Evolutionary conservation across 192 early-diverging fungal genomes (phyloP).

Genomic region (Entomortierella lignicola): DNA sequence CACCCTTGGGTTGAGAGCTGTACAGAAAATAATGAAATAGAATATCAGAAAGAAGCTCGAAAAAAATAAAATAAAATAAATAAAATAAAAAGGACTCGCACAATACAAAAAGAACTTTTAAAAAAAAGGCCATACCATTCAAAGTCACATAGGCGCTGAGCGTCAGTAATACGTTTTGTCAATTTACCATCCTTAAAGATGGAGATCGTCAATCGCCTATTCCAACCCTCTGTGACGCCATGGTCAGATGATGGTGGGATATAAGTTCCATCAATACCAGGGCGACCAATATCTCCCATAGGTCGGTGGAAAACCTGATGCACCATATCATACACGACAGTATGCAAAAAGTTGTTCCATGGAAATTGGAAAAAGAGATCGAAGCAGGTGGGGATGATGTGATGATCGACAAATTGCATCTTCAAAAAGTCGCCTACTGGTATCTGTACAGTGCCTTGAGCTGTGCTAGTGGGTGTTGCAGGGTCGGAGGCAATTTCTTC

Average conservation of each 20-base stretch:
- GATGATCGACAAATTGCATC: slow-evolving; percentile 72
- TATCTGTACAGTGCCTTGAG: slow-evolving; percentile 44
- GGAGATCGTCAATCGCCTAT: slow-evolving; percentile 57
- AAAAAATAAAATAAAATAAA: too few relatives aligned
- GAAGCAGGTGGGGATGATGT: slow-evolving; percentile 71
- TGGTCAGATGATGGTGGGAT: slow-evolving; percentile 37
- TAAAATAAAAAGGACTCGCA: too few relatives aligned
- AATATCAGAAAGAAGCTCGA: too few relatives aligned
- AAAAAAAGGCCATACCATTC: slow-evolving; percentile 73
- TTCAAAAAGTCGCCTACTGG: slow-evolving; percentile 83
- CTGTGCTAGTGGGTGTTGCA: not conserved
- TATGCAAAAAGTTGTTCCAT: slow-evolving; percentile 99
- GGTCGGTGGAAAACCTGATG: slow-evolving; percentile 97
- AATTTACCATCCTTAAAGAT: slow-evolving; percentile 90
- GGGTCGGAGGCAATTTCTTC: slow-evolving; percentile 51
- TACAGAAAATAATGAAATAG: not conserved
- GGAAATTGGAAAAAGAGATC: slow-evolving; percentile 93
- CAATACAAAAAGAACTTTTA: not conserved
- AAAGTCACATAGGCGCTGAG: slow-evolving; percentile 86
- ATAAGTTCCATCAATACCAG: slow-evolving; percentile 36
- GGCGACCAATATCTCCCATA: slow-evolving; percentile 66
- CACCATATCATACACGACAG: slow-evolving; percentile 98
- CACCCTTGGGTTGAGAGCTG: slow-evolving; percentile 87
- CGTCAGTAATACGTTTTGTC: slow-evolving; percentile 86
- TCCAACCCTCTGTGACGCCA: slow-evolving; percentile 51